These are phyloP conservation scores for Xanthoconium separans DNA, from an alignment of 1,284 basidiomycete genomes.

Conservation along the genomic window DNA sequence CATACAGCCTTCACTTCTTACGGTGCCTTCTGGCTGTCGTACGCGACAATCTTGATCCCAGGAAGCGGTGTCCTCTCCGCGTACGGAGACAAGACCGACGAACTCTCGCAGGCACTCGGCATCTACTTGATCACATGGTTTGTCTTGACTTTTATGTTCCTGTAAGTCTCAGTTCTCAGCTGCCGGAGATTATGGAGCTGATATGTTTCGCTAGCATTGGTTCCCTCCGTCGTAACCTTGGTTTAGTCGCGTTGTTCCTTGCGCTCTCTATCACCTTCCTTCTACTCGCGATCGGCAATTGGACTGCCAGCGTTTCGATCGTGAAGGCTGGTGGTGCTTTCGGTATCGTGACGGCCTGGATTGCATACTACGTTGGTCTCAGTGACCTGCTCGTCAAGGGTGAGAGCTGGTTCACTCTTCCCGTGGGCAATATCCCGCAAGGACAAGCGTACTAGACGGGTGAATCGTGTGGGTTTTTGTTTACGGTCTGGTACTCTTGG, in stretches of 20 bases:
- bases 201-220: conserved; percentile 48
- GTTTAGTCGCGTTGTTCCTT: conserved; percentile 69
- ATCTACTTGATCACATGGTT: conserved; percentile 72
- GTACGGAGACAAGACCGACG: conserved; percentile 37
- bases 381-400: conserved; percentile 59
- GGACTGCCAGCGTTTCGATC: conserved; percentile 25
- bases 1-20: conserved; percentile 73
- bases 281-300: conserved; percentile 51
- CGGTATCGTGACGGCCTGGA: conserved; percentile 65
- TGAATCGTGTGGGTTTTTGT: conserved; percentile 1
- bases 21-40: conserved; percentile 85
- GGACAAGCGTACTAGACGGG: conserved; percentile 3
- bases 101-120: conserved; percentile 59
- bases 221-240: conserved; percentile 63
- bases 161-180: conserved; percentile 33
- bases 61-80: conserved; percentile 56
- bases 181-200: not conserved
- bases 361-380: conserved; percentile 71
- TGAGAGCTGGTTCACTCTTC: conserved; percentile 49
- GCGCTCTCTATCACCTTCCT: conserved; percentile 68
- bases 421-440: conserved; percentile 42
- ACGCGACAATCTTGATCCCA: conserved; percentile 65
- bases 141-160: conserved; percentile 57
- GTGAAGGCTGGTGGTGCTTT: conserved; percentile 66
- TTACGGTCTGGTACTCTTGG: conserved; percentile 4